These are phyloP conservation scores for Achlya hypogyna DNA, from an alignment of 352 stramenopile genomes.

Conservation along the genomic window DNA sequence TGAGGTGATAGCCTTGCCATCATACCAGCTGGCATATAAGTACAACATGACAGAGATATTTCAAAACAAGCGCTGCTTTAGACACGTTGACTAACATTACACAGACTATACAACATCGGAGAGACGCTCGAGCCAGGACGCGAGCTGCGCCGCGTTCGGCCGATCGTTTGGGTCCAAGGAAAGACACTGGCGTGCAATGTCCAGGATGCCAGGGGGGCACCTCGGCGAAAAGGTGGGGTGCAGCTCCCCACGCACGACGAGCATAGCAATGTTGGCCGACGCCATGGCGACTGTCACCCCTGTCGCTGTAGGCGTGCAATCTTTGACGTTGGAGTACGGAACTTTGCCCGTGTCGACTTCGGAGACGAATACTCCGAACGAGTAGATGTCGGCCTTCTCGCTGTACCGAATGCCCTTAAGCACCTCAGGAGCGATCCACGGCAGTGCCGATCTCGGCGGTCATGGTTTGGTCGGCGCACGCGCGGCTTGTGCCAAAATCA, in stretches of 20 bases:
- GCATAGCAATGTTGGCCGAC: slow-evolving; percentile 2
- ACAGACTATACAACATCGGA: too few species aligned
- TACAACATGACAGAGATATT: too few species aligned
- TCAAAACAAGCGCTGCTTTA: too few species aligned
- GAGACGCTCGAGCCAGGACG: background rate
- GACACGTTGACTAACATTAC: too few species aligned
- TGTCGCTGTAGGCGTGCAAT: background rate
- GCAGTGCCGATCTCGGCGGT: slow-evolving; percentile 16
- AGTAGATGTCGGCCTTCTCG: slow-evolving; percentile 18
- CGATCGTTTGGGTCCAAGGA: slow-evolving; percentile 25
- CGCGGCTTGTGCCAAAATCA: slow-evolving; percentile 44
- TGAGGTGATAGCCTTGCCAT: too few species aligned
- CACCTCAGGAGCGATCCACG: slow-evolving; percentile 13
- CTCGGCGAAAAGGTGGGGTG: slow-evolving; percentile 36
- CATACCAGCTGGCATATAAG: too few species aligned
- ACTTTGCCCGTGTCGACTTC: slow-evolving; percentile 6
- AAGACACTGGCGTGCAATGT: slow-evolving; percentile 42
- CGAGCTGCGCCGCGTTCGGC: background rate
- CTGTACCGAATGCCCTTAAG: background rate
- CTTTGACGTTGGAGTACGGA: slow-evolving; percentile 6
- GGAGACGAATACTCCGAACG: slow-evolving; percentile 14
- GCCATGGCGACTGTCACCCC: background rate
- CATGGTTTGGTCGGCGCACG: slow-evolving; percentile 11
- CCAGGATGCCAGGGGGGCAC: slow-evolving; percentile 34
- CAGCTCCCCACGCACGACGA: slow-evolving; percentile 37